Conservation (phyloP, 306 rosid genomes). For the Albizia julibrissin region DNA sequence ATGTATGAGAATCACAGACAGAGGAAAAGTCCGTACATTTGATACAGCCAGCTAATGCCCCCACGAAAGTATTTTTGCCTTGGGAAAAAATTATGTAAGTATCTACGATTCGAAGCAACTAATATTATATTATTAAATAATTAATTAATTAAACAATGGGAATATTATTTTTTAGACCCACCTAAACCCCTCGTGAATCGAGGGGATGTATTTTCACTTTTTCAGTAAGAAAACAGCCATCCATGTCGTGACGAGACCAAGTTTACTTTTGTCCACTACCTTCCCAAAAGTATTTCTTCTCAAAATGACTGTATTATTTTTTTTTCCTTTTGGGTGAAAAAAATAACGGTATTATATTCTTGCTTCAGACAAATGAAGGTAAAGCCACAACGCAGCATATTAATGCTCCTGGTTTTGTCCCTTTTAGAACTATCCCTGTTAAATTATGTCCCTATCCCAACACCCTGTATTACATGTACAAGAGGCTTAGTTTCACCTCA, state of each 20-base stretch:
- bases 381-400: conserved; percentile 46
- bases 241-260: conserved; percentile 29
- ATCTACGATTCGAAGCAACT: conserved; percentile 27
- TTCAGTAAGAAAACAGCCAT: conserved; percentile 57
- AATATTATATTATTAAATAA: not conserved
- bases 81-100: not conserved
- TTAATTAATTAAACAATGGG: not conserved
- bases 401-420: conserved; percentile 68
- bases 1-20: conserved; percentile 55
- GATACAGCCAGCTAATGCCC: conserved; percentile 23
- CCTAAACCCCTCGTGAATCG: conserved; percentile 68
- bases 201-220: conserved; percentile 61
- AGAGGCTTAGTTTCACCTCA: conserved; percentile 35
- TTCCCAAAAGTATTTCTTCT: conserved; percentile 45
- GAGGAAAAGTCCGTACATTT: conserved; percentile 51
- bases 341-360: conserved; percentile 30
- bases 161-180: conserved; percentile 5
- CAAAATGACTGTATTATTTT: conserved; percentile 31
- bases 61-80: not conserved
- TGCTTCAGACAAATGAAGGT: conserved; percentile 36
- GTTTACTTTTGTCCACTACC: conserved; percentile 31
- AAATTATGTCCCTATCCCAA: conserved; percentile 57
- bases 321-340: not conserved
- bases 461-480: conserved; percentile 39
- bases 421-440: conserved; percentile 62